Base-by-base conservation (phyloP, 371 early-diverging fungal genomes). In the Mortierella sp. region DNA sequence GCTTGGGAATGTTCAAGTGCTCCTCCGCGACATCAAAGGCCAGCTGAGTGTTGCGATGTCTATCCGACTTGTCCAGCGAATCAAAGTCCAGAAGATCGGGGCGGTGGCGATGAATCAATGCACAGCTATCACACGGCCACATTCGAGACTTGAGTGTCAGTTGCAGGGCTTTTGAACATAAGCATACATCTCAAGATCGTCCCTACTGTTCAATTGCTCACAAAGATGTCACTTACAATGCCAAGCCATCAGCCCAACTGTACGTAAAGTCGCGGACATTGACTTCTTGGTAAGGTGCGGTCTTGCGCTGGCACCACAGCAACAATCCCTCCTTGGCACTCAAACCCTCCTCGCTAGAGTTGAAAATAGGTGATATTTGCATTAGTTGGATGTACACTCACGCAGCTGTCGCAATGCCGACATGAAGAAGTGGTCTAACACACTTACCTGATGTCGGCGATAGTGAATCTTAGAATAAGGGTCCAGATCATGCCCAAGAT, bases 401-500 rank as follows among this genome's bases (percentile, higher is more conserved):
- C 54, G 29, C 44, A 27, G 10, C 55, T 27, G 14, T 12, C 21
- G 18, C 7, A n/a, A 7, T 16, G 38, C 1, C 41, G 16, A 7
- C 7, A 35, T 35, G 2, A 18, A 7, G 18, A 73, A 2, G 29
- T 12, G 21, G 38, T 43, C 35, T 0, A 55, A 18, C 14, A 41
- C 8, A 75, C 58, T 54, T 89, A 94, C 94, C 88, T 95, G 83
- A 98, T 97, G 77, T 97, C 98, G 51, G 96, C 95, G 87, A 99
- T 97, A 14, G 97, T 94, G 85, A 99, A 98, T 81, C 98, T 92
- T 75, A 98, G 91, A 91, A 99, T 99, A 81, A 99, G 95, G 14
- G 96, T 97, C 99, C 99, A 99, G 70, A 99, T 95, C 92, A 99
- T 92, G 11, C 99, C 99, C 43, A 99, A 91, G 51, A 98, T 96